These are phyloP conservation scores for Penicillium oxalicum DNA, from an alignment of 2,329 filamentous ascomycete species.

Conservation along the genomic window DNA sequence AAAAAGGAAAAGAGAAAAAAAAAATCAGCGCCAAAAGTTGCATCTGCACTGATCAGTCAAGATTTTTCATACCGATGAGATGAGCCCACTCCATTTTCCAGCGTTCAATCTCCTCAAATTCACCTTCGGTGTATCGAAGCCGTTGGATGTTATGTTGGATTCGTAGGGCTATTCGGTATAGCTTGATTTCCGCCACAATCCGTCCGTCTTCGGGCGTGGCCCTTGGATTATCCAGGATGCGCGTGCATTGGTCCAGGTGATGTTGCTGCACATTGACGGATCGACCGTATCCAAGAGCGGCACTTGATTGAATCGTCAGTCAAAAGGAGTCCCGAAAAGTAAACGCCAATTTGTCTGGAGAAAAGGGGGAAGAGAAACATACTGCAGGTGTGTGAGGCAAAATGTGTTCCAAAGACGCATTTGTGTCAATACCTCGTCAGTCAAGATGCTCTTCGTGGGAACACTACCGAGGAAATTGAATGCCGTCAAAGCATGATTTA, in stretches of 20 bases:
- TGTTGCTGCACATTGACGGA: conserved; percentile 25
- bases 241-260: conserved; percentile 27
- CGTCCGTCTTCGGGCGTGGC: conserved; percentile 27
- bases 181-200: conserved; percentile 29
- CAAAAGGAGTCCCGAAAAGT: not conserved
- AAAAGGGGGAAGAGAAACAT: conserved; percentile 4
- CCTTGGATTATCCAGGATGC: conserved; percentile 26
- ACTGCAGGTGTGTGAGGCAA: conserved; percentile 32
- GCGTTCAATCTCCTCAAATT: conserved; percentile 30
- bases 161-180: conserved; percentile 26
- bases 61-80: conserved; percentile 22
- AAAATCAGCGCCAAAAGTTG: conserved; percentile 1
- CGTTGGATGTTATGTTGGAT: conserved; percentile 24
- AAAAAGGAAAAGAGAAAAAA: too few relatives aligned
- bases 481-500: conserved; percentile 28
- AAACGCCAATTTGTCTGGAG: too few relatives aligned
- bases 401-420: conserved; percentile 32
- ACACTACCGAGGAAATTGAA: conserved; percentile 16
- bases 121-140: conserved; percentile 22
- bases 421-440: conserved; percentile 26
- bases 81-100: conserved; percentile 33
- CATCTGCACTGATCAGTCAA: not conserved
- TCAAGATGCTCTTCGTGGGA: conserved; percentile 19
- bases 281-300: conserved; percentile 28
- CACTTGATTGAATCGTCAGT: conserved; percentile 16